Conservation (phyloP, 2,329 filamentous ascomycete species). For the Emmonsiellopsis sp. region DNA sequence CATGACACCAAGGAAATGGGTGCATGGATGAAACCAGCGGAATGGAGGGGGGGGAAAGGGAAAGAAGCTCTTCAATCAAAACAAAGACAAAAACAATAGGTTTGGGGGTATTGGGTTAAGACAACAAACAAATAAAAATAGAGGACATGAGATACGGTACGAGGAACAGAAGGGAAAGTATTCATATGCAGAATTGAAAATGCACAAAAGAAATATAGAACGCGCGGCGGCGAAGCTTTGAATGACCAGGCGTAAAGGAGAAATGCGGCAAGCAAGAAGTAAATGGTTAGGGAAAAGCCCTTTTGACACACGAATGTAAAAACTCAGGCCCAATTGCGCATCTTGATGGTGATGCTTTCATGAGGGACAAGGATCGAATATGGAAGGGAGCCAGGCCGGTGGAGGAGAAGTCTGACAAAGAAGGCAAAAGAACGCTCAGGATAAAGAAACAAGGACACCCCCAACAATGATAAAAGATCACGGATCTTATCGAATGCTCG, state of each 20-base stretch:
- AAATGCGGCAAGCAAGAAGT: not conserved
- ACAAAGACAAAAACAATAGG: too few species aligned
- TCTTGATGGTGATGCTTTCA: not conserved
- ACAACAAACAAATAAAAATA: constrained; percentile 11
- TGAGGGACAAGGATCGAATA: not conserved
- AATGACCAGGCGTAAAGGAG: too few species aligned
- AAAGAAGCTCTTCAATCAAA: too few species aligned
- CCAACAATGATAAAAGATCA: not conserved
- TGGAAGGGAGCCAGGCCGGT: not conserved
- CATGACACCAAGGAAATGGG: too few species aligned
- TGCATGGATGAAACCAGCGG: too few species aligned
- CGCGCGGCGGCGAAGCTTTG: too few species aligned
- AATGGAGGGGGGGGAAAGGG: too few species aligned
- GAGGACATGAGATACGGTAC: not conserved
- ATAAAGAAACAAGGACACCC: not conserved
- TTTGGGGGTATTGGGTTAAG: not conserved
- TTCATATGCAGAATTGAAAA: too few species aligned
- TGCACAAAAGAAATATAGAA: too few species aligned
- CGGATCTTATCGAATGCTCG: not conserved
- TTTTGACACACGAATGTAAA: not conserved
- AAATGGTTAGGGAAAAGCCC: not conserved
- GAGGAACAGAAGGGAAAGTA: too few species aligned
- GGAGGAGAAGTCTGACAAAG: not conserved
- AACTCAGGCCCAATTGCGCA: not conserved
- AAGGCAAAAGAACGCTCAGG: not conserved